Conservation (phyloP, 2,329 filamentous ascomycete genomes). For the Aspergillus sp. region DNA sequence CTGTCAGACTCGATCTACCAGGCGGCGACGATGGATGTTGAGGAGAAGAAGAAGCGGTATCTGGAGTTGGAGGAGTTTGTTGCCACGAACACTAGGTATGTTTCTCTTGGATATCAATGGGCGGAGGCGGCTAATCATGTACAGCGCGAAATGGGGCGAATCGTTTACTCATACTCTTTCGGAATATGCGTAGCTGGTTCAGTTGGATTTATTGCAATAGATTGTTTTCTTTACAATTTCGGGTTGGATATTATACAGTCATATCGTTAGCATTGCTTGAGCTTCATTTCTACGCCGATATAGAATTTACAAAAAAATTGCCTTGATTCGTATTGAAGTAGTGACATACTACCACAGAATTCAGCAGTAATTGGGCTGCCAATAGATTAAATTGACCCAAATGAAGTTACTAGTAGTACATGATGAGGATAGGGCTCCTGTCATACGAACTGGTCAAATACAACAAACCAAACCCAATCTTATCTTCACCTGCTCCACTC, state of each 20-base stretch:
- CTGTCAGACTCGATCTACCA: conserved; percentile 83
- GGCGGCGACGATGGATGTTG: conserved; percentile 81
- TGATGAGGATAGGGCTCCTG: too few relatives aligned
- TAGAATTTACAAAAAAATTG: too few relatives aligned
- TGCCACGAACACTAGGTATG: conserved; percentile 80
- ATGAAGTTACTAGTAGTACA: too few relatives aligned
- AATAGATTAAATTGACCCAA: too few relatives aligned
- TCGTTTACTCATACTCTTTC: conserved; percentile 23
- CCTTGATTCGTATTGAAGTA: too few relatives aligned
- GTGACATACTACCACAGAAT: too few relatives aligned
- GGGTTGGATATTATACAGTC: background rate
- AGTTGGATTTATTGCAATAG: background rate
- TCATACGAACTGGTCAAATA: too few relatives aligned
- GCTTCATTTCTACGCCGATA: too few relatives aligned
- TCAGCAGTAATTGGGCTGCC: too few relatives aligned
- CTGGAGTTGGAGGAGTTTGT: conserved; percentile 84
- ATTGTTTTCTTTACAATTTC: background rate
- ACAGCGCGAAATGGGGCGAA: conserved; percentile 35
- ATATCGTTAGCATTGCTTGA: background rate
- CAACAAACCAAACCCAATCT: background rate
- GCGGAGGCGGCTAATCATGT: background rate
- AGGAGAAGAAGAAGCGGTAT: conserved; percentile 77
- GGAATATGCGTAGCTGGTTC: background rate
- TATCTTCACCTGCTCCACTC: background rate
- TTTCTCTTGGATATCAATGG: background rate